Evolutionary conservation across 225 moss, liverwort and hornwort species (phyloP).

Genomic region (Anthoceros angustus): DNA sequence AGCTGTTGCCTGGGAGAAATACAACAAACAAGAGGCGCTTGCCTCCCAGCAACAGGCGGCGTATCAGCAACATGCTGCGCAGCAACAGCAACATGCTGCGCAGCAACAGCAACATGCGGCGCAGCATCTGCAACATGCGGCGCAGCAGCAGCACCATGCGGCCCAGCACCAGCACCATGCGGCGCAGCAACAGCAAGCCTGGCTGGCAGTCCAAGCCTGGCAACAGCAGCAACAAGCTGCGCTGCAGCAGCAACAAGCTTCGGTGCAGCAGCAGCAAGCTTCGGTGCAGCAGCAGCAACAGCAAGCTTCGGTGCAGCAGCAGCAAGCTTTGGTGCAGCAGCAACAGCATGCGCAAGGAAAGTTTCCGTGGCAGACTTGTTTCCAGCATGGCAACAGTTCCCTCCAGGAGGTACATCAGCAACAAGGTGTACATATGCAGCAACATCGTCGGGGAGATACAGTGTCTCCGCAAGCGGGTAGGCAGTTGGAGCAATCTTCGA

Average conservation of each 20-base stretch:
- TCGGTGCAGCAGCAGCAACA: background rate
- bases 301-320: background rate
- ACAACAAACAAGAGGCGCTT: constrained; percentile 20
- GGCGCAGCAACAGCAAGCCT: background rate
- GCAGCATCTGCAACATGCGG: background rate
- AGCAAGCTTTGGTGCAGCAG: background rate
- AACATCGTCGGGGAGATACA: background rate
- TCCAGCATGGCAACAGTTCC: background rate
- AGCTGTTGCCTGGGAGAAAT: constrained; percentile 56
- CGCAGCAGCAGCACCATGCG: background rate
- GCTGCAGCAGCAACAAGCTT: background rate
- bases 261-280: background rate
- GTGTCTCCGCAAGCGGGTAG: too few species aligned
- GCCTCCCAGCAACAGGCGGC: too few species aligned
- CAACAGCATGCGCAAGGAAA: background rate
- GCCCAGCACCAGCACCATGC: too few species aligned
- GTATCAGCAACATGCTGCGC: too few species aligned
- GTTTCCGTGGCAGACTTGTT: background rate
- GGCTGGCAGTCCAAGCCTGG: background rate
- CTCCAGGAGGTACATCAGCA: background rate
- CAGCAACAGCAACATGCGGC: background rate
- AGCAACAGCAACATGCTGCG: too few species aligned
- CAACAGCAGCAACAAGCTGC: background rate
- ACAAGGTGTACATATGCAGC: background rate
- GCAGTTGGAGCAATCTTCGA: too few species aligned